Conservation (phyloP, 148 eudicot species). For the Suaeda aralocaspica region DNA sequence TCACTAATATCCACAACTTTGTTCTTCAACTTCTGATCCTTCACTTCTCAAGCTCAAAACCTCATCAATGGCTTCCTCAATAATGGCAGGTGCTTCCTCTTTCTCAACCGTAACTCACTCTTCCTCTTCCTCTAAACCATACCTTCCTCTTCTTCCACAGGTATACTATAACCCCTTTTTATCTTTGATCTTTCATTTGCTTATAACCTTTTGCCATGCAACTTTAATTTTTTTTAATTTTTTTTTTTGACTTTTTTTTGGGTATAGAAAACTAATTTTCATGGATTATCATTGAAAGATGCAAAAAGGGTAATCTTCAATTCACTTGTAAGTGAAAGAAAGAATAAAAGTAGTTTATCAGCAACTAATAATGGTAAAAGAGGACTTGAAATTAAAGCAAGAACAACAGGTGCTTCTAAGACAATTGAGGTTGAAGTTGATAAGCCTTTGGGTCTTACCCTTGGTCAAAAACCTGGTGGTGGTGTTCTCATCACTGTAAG, state of each 20-base stretch:
- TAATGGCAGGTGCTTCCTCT: conserved; percentile 45
- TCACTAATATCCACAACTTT: neutral
- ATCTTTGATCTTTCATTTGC: neutral
- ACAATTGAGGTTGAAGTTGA: conserved; percentile 83
- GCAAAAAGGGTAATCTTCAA: conserved; percentile 43
- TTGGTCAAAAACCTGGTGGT: conserved; percentile 74
- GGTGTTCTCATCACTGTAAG: conserved; percentile 86
- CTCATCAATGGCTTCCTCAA: conserved; percentile 44
- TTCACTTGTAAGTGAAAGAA: conserved; percentile 32
- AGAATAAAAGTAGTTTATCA: neutral
- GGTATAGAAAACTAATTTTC: conserved; percentile 51
- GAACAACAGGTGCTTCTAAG: conserved; percentile 68
- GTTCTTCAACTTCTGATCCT: neutral
- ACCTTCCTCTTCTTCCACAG: conserved; percentile 31
- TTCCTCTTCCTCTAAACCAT: conserved; percentile 20
- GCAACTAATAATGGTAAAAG: conserved; percentile 24
- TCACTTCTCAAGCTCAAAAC: neutral
- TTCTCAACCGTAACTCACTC: conserved; percentile 34
- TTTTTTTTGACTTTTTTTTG: no score
- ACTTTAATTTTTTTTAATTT: neutral
- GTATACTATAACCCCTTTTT: conserved; percentile 12
- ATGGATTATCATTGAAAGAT: conserved; percentile 49
- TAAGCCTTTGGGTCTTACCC: conserved; percentile 70
- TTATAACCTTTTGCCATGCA: neutral
- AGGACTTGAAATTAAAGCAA: conserved; percentile 58